Evolutionary conservation across 345 rosid genomes (phyloP).

Genomic region (Salix udensis): DNA sequence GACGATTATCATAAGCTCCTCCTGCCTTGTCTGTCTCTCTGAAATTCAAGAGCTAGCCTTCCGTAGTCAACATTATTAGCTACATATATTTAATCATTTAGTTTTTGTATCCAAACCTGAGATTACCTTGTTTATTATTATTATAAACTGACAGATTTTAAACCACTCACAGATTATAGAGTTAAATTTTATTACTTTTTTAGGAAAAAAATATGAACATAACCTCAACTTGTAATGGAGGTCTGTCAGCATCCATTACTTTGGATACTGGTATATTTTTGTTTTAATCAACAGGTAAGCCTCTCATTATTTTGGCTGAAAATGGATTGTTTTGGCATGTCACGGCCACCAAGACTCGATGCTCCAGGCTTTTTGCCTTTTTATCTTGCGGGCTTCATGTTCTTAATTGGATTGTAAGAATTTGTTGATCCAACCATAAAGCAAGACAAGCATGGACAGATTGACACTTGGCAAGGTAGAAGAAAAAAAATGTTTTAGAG

Average conservation of each 20-base stretch:
- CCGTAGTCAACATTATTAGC: not conserved
- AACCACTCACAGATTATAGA: not conserved
- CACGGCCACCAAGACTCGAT: conserved; percentile 24
- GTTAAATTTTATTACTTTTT: too few species aligned
- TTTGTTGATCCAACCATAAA: not conserved
- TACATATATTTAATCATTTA: not conserved
- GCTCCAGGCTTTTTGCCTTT: not conserved
- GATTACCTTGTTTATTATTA: not conserved
- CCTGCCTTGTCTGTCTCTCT: not conserved
- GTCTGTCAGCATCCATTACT: conserved; percentile 11
- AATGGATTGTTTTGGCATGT: conserved; percentile 9
- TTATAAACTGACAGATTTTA: not conserved
- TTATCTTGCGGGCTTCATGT: conserved; percentile 14
- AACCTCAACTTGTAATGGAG: conserved; percentile 8
- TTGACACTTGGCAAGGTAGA: not conserved
- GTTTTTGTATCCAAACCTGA: not conserved
- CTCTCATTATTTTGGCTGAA: not conserved
- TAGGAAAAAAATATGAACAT: not conserved
- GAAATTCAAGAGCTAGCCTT: not conserved
- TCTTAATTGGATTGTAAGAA: not conserved
- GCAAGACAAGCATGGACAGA: conserved; percentile 8
- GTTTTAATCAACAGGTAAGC: conserved; percentile 2
- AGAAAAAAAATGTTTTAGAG: not conserved
- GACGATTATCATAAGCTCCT: not conserved
- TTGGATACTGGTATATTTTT: not conserved